Evolutionary conservation across 2,329 filamentous ascomycete genomes (phyloP), one percentile per base, ranked within the genome.

Genomic region (Fusarium armeniacum): DNA sequence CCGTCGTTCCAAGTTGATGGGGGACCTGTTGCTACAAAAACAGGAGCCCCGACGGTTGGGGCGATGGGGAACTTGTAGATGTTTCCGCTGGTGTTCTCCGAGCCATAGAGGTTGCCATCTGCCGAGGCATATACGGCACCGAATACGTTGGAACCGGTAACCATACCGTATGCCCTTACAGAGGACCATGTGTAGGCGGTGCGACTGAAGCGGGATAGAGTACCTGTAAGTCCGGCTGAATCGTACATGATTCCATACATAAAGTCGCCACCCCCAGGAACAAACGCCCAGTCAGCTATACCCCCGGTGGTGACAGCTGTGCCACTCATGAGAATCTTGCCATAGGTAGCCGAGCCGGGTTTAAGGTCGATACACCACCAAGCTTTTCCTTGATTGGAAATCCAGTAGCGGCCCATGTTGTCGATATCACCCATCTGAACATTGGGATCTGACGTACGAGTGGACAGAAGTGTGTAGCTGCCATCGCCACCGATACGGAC

Each of bases 241-340:
- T 56, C 47, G 26, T 63, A 50, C 53, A 63, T 63, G 26, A 73
- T 30, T 2, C 64, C 47, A 32, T 73, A 74, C 49, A 74, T 65
- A 28, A 58, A 75, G 24, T 74, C 66, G 11, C 70, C 70, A n/a
- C 73, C 72, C 13, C 72, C 73, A 3, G 72, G 72, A 2, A 75
- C 72, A 30, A 70, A 75, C 0, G 67, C 65, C 73, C 73, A 75
- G 30, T 75, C 72, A 9, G 66, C 69, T 30, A 11, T 54, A 45
- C 18, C 36, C 46, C 28, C 28, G 28, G 46, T 43, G 12, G 53
- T 62, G 6, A 45, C 50, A 11, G 58, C 59, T 5, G 62, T 68
- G 2, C 72, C 72, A n/a, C 50, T 73, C 38, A 55, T 44, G 5
- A 73, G 32, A 20, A 75, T 59, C 26, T 68, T 62, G 58, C 70